A percentile compares a stretch with the other conserved stretches of the same genome.
Conservation (phyloP, 768 basidiomycete genomes). For the Boletus pseudopeckii region DNA sequence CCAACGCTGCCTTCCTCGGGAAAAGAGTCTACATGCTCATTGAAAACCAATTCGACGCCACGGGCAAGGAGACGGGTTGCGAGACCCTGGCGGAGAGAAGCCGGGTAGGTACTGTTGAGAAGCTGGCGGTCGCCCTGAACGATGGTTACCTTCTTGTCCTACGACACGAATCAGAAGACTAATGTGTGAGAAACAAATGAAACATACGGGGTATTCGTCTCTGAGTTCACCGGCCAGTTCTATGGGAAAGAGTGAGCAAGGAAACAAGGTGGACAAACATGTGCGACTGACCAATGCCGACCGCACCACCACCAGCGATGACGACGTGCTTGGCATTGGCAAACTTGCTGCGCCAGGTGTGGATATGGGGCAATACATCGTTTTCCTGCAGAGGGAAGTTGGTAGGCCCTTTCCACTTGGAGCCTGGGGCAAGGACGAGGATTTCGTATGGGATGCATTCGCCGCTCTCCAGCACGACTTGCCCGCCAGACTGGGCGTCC, state of each 20-base stretch:
- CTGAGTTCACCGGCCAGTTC: slow-evolving; percentile 46
- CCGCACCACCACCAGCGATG: slow-evolving; percentile 55
- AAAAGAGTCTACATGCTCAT: slow-evolving; percentile 49
- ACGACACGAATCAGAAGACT: slow-evolving; percentile 7
- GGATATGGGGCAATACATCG: slow-evolving; percentile 30
- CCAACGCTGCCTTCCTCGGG: slow-evolving; percentile 36
- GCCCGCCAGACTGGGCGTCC: slow-evolving; percentile 36
- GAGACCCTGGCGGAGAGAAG: slow-evolving; percentile 48
- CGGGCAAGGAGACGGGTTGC: slow-evolving; percentile 40
- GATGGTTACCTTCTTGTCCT: slow-evolving; percentile 51
- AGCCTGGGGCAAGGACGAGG: slow-evolving; percentile 61
- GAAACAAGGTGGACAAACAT: not conserved
- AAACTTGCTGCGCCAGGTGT: slow-evolving; percentile 32
- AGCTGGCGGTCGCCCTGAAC: slow-evolving; percentile 54
- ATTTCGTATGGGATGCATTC: slow-evolving; percentile 48
- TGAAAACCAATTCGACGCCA: slow-evolving; percentile 49
- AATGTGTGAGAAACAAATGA: not conserved
- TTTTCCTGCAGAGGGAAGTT: slow-evolving; percentile 38
- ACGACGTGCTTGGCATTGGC: slow-evolving; percentile 40
- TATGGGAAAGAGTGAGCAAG: slow-evolving; percentile 13
- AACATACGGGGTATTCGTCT: slow-evolving; percentile 39
- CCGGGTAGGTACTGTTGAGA: slow-evolving; percentile 54
- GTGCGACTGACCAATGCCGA: slow-evolving; percentile 43
- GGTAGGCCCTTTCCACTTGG: slow-evolving; percentile 48
- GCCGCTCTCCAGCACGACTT: slow-evolving; percentile 49